Conservation (phyloP, 805 yeast species). For the Barnettozyma vustinii region DNA sequence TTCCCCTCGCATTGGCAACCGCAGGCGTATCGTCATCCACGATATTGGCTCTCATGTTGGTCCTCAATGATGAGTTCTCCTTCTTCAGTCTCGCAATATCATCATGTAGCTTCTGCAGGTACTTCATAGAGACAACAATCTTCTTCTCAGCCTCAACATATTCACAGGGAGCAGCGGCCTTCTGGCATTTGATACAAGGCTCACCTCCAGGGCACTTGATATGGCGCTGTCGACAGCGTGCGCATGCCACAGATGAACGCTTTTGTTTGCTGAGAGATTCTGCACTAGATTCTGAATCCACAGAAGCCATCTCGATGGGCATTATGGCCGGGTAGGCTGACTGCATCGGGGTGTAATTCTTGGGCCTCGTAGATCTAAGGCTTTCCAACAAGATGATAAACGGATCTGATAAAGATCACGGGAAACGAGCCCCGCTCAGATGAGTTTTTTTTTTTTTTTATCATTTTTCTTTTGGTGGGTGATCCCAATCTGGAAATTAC, state of each 20-base stretch:
- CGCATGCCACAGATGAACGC: slow-evolving; percentile 35
- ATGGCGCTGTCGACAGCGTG: slow-evolving; percentile 65
- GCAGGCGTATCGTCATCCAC: neutral
- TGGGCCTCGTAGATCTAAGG: neutral
- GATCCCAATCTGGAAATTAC: neutral
- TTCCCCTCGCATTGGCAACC: neutral
- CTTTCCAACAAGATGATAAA: neutral
- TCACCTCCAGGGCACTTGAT: slow-evolving; percentile 75
- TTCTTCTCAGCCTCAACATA: slow-evolving; percentile 69
- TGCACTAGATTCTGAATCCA: slow-evolving; percentile 5
- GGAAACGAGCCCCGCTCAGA: slow-evolving; percentile 3
- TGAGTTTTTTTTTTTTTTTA: neutral
- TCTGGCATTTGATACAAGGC: slow-evolving; percentile 60
- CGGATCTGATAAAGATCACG: neutral
- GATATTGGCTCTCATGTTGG: neutral
- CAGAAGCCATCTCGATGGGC: neutral
- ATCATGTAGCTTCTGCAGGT: slow-evolving; percentile 60
- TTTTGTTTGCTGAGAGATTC: slow-evolving; percentile 19
- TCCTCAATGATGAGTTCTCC: slow-evolving; percentile 54
- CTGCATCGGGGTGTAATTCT: neutral
- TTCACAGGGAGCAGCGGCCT: slow-evolving; percentile 56
- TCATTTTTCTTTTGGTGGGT: too few relatives aligned
- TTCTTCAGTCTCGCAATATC: slow-evolving; percentile 60
- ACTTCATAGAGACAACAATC: slow-evolving; percentile 67
- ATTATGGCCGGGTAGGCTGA: neutral